Evolutionary conservation across 2,329 filamentous ascomycete genomes (phyloP), one percentile per base, ranked within the genome.

Genomic region (Zymoseptoria ardabiliae): DNA sequence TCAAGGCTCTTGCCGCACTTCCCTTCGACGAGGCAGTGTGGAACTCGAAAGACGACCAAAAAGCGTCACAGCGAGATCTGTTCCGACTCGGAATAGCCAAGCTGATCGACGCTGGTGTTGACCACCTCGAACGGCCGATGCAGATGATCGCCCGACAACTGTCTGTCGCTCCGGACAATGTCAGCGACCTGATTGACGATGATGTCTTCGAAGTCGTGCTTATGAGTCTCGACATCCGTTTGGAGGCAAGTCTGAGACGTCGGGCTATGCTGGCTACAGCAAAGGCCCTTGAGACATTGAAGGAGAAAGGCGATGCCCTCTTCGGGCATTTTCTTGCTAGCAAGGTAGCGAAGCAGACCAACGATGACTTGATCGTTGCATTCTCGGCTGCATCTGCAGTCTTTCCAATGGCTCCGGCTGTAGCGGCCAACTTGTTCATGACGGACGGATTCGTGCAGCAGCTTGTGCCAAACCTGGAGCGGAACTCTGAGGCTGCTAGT

Each of bases 341-440:
- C 17, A 85, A 87, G 56, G 80, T 96, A 17, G 77, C 82, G 65
- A 85, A 87, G 63, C 86, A 86, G 56, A 93, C 88, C 22, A 90
- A 91, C 64, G 92, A 97, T 69, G 90, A 96, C 73, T 85, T 95
- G 65, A 90, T 96, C 57, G 81, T 94, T 54, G 92, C 92, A 5
- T 97, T 97, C 73, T 97, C 92, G 56, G 91, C 92, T n/a, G 91
- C 91, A 5, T 85, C 91, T 1, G 85, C 87, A 21, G 84, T 95
- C 8, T 99, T 99, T 71, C 92, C 94, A 1, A 83, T 99, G 56
- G 85, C 90, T 2, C 88, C 91, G 2, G 83, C 87, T 58, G 82
- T 90, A 50, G 90, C 87, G 1, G 82, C 90, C 2, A 81, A 85
- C 60, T 79, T 97, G 45, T 97, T 99, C 72, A 82, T 97, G 58